phyloP scores from a whole-genome alignment of 371 early-diverging fungal species.

The Circinella minor region DNA sequence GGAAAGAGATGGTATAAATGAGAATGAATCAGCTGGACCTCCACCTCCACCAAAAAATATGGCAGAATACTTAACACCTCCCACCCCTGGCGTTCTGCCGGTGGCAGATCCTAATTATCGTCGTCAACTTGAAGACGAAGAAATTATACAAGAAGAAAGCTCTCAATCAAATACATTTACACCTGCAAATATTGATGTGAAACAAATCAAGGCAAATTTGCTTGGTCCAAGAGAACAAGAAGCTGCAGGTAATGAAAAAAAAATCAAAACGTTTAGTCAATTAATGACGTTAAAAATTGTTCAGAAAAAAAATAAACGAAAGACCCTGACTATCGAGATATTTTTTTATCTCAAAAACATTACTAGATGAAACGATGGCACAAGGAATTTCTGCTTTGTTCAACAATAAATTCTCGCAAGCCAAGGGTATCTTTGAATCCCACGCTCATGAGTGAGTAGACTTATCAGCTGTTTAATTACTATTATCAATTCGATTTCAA shows the following conservation, averaged over 20 bases:
- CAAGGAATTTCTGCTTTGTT: conserved; percentile 56
- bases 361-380: conserved; percentile 55
- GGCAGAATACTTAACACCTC: not conserved
- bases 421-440: conserved; percentile 39
- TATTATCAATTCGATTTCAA: too few relatives aligned
- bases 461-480: too few relatives aligned
- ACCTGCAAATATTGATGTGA: conserved; percentile 3
- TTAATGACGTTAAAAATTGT: not conserved
- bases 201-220: conserved; percentile 3
- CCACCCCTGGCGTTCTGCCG: not conserved
- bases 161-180: not conserved
- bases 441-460: conserved; percentile 36
- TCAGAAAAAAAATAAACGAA: not conserved
- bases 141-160: not conserved
- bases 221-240: conserved; percentile 11
- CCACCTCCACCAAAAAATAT: conserved; percentile 8
- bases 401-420: conserved; percentile 59
- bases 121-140: not conserved
- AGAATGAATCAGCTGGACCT: conserved; percentile 3
- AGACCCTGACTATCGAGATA: not conserved
- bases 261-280: not conserved
- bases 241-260: conserved; percentile 10
- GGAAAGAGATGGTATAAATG: not conserved
- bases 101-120: conserved; percentile 5
- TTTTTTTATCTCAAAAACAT: not conserved